Evolutionary conservation across 208 protist genomes (phyloP).

Genomic region (Novymonas esmeraldas): DNA sequence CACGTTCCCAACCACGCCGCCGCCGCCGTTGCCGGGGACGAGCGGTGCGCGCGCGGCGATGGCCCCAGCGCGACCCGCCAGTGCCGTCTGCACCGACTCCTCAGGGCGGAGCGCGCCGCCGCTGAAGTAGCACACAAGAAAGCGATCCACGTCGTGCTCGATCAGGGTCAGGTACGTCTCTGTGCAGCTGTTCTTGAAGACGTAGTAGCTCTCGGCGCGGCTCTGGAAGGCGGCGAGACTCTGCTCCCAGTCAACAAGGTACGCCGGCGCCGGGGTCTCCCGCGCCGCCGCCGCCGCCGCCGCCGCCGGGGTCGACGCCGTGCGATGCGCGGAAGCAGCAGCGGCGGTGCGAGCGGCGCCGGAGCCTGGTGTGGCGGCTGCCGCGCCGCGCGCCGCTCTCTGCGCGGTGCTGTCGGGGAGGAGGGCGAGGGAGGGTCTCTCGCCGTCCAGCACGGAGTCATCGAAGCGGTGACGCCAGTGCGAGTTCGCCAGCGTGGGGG

Average conservation of each 20-base stretch:
- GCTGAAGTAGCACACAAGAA: slow-evolving; percentile 48
- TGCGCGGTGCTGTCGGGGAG: slow-evolving; percentile 7
- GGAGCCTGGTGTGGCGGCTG: too few species aligned
- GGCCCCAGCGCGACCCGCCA: slow-evolving; percentile 5
- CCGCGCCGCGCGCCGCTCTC: too few species aligned
- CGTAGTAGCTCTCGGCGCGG: slow-evolving; percentile 48
- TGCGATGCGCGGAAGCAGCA: background rate
- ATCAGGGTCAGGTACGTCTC: slow-evolving; percentile 65
- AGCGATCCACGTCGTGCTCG: slow-evolving; percentile 64
- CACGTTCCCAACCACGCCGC: background rate
- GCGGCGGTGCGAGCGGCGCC: too few species aligned
- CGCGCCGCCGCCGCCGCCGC: too few species aligned
- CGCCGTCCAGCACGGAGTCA: background rate
- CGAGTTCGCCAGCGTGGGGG: slow-evolving; percentile 23
- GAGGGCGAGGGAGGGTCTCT: background rate
- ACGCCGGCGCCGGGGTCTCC: slow-evolving; percentile 1
- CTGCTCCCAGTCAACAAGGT: slow-evolving; percentile 41
- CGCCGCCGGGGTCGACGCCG: background rate
- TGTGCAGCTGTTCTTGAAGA: slow-evolving; percentile 48
- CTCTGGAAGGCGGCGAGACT: slow-evolving; percentile 43
- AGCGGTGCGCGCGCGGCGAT: background rate
- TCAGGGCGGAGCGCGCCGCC: slow-evolving; percentile 17
- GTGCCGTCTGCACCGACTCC: slow-evolving; percentile 25
- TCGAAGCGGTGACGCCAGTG: slow-evolving; percentile 12
- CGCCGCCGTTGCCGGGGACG: background rate